Evolutionary conservation across 2,329 filamentous ascomycete species (phyloP).

Genomic region (Arthrobotrys iridis): DNA sequence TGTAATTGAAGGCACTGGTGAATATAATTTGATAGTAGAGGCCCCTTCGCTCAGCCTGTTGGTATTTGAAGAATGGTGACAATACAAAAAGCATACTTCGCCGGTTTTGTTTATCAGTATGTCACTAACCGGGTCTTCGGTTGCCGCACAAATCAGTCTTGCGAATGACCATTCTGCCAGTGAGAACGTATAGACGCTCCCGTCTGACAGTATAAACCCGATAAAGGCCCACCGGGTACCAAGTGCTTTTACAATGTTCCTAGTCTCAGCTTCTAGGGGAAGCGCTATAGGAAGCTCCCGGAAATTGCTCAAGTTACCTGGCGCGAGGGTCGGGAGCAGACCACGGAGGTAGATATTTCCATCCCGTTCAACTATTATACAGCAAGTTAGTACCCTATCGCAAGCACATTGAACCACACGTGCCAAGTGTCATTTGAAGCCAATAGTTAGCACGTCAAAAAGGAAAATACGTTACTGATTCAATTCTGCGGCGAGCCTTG

Average conservation of each 20-base stretch:
- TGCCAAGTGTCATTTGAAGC: neutral
- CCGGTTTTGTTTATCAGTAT: slow-evolving; percentile 28
- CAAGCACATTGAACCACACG: neutral
- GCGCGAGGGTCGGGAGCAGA: slow-evolving; percentile 17
- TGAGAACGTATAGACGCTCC: slow-evolving; percentile 21
- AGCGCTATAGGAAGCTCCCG: slow-evolving; percentile 27
- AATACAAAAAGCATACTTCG: slow-evolving; percentile 26
- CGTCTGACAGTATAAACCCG: slow-evolving; percentile 22
- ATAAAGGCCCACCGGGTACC: slow-evolving; percentile 43
- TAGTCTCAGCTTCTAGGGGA: neutral
- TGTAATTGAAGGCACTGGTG: slow-evolving; percentile 15
- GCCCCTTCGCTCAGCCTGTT: no score
- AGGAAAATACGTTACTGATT: neutral
- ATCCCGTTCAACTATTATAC: slow-evolving; percentile 46
- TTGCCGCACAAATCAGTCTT: neutral
- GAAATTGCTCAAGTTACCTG: neutral
- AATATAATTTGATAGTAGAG: slow-evolving; percentile 1
- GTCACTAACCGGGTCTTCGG: neutral
- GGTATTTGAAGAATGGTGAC: neutral
- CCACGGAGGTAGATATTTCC: slow-evolving; percentile 28
- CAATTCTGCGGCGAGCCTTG: neutral
- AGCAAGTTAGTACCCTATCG: slow-evolving; percentile 22
- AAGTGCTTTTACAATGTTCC: slow-evolving; percentile 24
- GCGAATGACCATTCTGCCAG: slow-evolving; percentile 11
- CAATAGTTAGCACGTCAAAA: neutral